Percentiles rank a stretch among this genome's conserved stretches.
Evolutionary conservation across 192 early-diverging fungal species (phyloP).

Genomic region (Coemansia sp.): DNA sequence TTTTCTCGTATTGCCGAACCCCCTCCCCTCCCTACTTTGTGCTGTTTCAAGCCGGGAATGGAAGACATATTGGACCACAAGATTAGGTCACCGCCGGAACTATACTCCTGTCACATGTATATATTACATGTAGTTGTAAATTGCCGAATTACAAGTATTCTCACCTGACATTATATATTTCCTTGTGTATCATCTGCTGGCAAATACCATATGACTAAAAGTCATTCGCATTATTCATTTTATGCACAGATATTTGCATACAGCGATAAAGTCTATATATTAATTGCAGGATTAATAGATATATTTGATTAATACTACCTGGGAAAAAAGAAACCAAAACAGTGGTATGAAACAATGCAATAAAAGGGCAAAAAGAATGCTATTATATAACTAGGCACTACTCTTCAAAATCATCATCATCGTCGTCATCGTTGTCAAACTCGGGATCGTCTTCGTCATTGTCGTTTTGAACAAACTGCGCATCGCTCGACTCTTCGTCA

Average conservation of each 20-base stretch:
- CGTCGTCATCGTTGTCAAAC: constrained; percentile 17
- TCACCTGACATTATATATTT: no score
- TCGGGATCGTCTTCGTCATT: constrained; percentile 1
- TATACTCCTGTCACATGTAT: neutral
- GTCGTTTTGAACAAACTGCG: neutral
- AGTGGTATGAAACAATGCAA: neutral
- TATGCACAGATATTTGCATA: no score
- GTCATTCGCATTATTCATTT: no score
- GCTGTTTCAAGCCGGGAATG: no score
- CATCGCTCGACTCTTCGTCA: neutral
- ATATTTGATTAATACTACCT: neutral
- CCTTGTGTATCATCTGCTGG: no score
- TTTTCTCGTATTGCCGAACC: no score
- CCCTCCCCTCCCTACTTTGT: no score
- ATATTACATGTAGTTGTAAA: neutral
- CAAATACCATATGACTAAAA: no score
- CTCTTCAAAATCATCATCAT: constrained; percentile 1
- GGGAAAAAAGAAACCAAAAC: no score
- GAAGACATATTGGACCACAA: no score
- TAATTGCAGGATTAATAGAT: constrained; percentile 8
- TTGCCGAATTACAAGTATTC: neutral
- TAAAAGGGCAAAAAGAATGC: neutral
- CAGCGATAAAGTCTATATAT: no score
- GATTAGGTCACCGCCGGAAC: neutral
- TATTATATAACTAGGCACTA: no score